Percentiles rank a stretch among this genome's conserved stretches.
phyloP scores from a whole-genome alignment of 2,329 filamentous ascomycete species.

The Calonectria pseudoreteaudii region DNA sequence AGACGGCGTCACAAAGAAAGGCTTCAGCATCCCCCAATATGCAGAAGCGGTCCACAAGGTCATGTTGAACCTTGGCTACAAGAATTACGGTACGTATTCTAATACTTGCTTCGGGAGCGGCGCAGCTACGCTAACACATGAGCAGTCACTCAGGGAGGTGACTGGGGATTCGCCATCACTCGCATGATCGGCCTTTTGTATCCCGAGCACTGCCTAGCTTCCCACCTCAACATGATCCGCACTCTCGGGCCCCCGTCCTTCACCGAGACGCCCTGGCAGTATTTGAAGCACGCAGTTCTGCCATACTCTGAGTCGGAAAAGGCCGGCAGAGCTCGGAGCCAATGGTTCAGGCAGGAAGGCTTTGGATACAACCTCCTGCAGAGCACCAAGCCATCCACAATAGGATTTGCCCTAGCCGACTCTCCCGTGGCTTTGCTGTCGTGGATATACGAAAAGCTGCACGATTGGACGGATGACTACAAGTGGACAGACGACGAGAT shows the following conservation, averaged over 20 bases:
- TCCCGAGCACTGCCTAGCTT: constrained; percentile 63
- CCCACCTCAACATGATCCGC: constrained; percentile 67
- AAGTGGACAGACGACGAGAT: constrained; percentile 82
- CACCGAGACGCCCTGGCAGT: constrained; percentile 65
- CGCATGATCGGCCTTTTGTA: constrained; percentile 71
- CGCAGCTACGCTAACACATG: background rate
- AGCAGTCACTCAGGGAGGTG: constrained; percentile 70
- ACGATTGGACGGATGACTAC: constrained; percentile 80
- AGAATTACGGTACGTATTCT: constrained; percentile 45
- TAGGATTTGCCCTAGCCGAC: constrained; percentile 77
- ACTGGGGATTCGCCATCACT: constrained; percentile 77
- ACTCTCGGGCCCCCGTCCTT: constrained; percentile 61
- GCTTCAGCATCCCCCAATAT: constrained; percentile 49
- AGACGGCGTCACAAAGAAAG: constrained; percentile 43
- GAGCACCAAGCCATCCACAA: constrained; percentile 78
- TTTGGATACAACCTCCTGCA: constrained; percentile 47
- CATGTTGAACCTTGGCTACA: constrained; percentile 74
- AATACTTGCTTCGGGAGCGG: too few relatives aligned
- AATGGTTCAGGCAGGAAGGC: constrained; percentile 70
- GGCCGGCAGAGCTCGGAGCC: constrained; percentile 61
- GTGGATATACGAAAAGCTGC: constrained; percentile 86
- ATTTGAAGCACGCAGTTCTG: constrained; percentile 64
- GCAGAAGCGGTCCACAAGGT: constrained; percentile 73
- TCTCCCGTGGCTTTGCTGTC: constrained; percentile 77
- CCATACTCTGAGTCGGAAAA: constrained; percentile 55